phyloP scores from a whole-genome alignment of 2,329 filamentous ascomycete genomes.

The Fusarium transvaalense region DNA sequence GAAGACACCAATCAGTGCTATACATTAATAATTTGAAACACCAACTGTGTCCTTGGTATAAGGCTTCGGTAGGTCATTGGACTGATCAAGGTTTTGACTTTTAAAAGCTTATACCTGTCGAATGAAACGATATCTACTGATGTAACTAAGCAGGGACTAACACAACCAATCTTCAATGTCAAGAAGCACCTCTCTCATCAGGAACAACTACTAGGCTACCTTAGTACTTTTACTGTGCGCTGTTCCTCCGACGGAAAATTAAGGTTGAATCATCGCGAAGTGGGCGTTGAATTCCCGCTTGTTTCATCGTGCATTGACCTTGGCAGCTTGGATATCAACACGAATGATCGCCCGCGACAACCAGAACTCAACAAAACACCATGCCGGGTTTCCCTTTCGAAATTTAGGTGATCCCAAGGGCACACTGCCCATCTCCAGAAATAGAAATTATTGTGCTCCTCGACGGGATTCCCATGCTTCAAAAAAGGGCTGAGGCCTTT shows the following conservation, averaged over 20 bases:
- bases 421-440: conserved; percentile 25
- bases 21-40: too few relatives aligned
- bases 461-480: conserved; percentile 31
- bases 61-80: neutral
- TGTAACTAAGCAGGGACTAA: too few relatives aligned
- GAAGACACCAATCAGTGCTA: neutral
- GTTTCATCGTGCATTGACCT: conserved; percentile 2
- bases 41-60: neutral
- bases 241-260: neutral
- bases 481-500: conserved; percentile 9
- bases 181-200: too few relatives aligned
- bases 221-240: neutral
- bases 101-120: too few relatives aligned
- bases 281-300: neutral
- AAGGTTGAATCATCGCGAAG: neutral
- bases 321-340: conserved; percentile 20
- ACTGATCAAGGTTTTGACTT: neutral
- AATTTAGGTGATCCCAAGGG: conserved; percentile 11
- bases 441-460: conserved; percentile 32
- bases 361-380: conserved; percentile 19
- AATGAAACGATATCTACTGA: too few relatives aligned
- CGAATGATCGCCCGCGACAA: conserved; percentile 11
- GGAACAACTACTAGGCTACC: too few relatives aligned
- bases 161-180: too few relatives aligned
- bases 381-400: conserved; percentile 14